Evolutionary conservation across 768 basidiomycete species (phyloP).

Genomic region (Lactarius sp.): DNA sequence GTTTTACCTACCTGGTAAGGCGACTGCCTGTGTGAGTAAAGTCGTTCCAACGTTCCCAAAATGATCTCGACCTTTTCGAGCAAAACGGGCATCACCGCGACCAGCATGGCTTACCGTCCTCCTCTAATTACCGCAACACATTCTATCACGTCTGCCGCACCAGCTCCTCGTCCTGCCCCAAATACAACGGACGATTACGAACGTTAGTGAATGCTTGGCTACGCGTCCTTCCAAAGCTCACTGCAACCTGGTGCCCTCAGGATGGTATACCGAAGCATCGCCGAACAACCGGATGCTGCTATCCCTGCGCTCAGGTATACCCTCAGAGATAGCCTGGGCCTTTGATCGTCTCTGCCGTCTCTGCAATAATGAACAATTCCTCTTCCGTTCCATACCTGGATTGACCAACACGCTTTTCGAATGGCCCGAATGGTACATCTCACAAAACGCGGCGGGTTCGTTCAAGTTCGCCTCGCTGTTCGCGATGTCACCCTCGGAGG

Average conservation of each 20-base stretch:
- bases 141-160: neutral
- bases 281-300: constrained; percentile 88
- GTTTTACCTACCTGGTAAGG: neutral
- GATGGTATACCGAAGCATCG: constrained; percentile 81
- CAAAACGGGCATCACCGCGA: constrained; percentile 18
- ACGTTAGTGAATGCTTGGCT: constrained; percentile 38
- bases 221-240: constrained; percentile 9
- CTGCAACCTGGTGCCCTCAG: constrained; percentile 34
- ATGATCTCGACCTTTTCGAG: constrained; percentile 27
- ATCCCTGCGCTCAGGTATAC: constrained; percentile 77
- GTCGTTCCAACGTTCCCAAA: constrained; percentile 5
- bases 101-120: constrained; percentile 25
- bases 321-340: constrained; percentile 82
- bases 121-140: constrained; percentile 14
- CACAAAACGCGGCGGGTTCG: constrained; percentile 27
- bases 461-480: constrained; percentile 42
- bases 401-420: constrained; percentile 80
- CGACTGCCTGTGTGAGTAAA: neutral
- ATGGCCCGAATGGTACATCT: constrained; percentile 83
- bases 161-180: constrained; percentile 18
- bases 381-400: constrained; percentile 67
- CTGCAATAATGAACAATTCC: constrained; percentile 74
- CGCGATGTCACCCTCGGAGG: constrained; percentile 45
- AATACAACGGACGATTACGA: constrained; percentile 69
- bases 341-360: constrained; percentile 79